These are phyloP conservation scores for Starmerella sirachaensis DNA, from an alignment of 805 yeast genomes.

Conservation along the genomic window DNA sequence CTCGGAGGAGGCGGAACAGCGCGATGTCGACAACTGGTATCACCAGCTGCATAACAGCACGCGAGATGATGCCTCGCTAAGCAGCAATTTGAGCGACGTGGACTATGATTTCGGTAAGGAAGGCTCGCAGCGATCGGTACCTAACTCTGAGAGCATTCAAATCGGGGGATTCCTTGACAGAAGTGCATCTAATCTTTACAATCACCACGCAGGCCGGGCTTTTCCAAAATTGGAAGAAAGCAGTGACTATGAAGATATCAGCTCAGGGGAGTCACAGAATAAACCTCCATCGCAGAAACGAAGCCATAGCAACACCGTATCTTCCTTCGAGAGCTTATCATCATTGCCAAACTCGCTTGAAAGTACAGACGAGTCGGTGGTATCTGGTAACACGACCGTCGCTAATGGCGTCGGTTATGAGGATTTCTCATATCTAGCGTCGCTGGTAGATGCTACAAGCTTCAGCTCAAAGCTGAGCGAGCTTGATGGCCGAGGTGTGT, in stretches of 20 bases:
- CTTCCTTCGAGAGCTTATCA: slow-evolving; percentile 12
- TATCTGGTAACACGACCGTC: slow-evolving; percentile 15
- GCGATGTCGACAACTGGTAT: slow-evolving; percentile 29
- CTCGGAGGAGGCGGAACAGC: slow-evolving; percentile 25
- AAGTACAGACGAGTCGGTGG: slow-evolving; percentile 4
- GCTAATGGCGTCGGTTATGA: slow-evolving; percentile 19
- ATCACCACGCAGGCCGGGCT: slow-evolving; percentile 20
- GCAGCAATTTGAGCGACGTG: slow-evolving; percentile 11
- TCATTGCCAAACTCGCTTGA: slow-evolving; percentile 5
- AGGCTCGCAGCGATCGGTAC: background rate
- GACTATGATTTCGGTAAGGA: background rate
- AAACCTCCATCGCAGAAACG: background rate
- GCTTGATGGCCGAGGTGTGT: slow-evolving; percentile 15
- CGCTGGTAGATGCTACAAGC: slow-evolving; percentile 25
- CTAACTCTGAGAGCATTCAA: slow-evolving; percentile 17
- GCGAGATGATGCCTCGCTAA: slow-evolving; percentile 22
- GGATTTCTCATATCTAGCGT: slow-evolving; percentile 28
- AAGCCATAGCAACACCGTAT: slow-evolving; percentile 10
- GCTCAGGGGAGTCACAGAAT: background rate
- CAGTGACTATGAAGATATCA: background rate
- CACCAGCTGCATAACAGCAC: slow-evolving; percentile 17
- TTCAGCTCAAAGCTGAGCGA: slow-evolving; percentile 13
- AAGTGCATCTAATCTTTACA: slow-evolving; percentile 19
- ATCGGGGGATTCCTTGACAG: slow-evolving; percentile 21
- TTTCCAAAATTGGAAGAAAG: slow-evolving; percentile 17